Evolutionary conservation across 1,284 basidiomycete genomes (phyloP).

Genomic region (Trichosporon sp.): DNA sequence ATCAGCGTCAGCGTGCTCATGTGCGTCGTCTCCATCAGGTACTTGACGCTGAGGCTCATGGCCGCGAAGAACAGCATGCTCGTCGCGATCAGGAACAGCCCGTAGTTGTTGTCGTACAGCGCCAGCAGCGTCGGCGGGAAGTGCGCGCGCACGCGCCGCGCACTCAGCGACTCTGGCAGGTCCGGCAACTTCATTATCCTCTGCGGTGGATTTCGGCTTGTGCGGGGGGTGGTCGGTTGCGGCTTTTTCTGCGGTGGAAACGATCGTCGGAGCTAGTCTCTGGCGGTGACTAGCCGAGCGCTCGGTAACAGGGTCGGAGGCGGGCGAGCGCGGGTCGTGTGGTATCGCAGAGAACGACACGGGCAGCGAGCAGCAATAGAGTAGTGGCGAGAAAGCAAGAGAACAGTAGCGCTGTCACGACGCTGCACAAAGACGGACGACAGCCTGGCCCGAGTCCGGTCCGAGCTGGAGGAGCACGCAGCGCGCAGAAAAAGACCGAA

Average conservation of each 20-base stretch:
- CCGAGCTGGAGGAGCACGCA: neutral
- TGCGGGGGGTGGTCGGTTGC: neutral
- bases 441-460: neutral
- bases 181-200: neutral
- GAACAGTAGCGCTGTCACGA: neutral
- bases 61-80: conserved; percentile 62
- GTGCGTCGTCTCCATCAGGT: conserved; percentile 35
- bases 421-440: neutral
- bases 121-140: conserved; percentile 18
- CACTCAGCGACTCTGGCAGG: neutral
- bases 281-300: neutral
- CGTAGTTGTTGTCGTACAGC: conserved; percentile 54
- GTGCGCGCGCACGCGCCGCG: neutral
- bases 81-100: conserved; percentile 59
- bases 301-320: neutral
- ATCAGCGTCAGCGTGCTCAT: conserved; percentile 41
- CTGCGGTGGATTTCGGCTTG: neutral
- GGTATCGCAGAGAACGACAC: neutral
- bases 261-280: neutral
- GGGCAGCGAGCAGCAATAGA: neutral
- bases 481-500: conserved; percentile 1
- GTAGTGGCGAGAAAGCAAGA: neutral
- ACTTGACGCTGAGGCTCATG: conserved; percentile 54
- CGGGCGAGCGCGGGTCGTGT: neutral
- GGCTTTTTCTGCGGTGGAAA: neutral